Evolutionary conservation across 2,329 filamentous ascomycete genomes (phyloP), one percentile per base, ranked within the genome.

Genomic region (Alternaria tenuissima): DNA sequence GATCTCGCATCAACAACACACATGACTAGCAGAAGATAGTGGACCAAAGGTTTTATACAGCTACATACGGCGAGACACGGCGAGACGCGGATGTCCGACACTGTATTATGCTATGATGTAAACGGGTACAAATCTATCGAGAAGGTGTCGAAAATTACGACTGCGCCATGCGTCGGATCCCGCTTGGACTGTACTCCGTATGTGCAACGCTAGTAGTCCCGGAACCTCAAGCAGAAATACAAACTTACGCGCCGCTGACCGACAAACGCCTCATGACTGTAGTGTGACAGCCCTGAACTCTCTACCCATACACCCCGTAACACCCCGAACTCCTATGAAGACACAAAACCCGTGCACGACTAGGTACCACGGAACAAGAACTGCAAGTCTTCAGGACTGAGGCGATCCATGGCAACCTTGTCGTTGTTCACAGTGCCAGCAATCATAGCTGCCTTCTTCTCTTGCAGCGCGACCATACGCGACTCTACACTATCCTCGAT

Each of bases 381-480:
- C 79, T 97, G 92, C 86, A 99, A 91, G 76, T 99, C 95, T 77
- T 94, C 91, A 0, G 92, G 89, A 14, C 89, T 96, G 63, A 99
- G 82, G 57, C 93, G 94, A 76, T 98, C 93, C 87, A 98, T 92
- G 0, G 94, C 93, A 46, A 91, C 86, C 70, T 95, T 90, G 75
- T 98, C 94, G 43, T 92, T 91, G 78, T 98, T 97, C 78, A 99
- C 94, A 0, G 95, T 99, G 28, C 93, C 94, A 70, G 94, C 92
- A 74, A 99, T 99, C 92, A 99, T 94, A 75, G 91, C 94, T 1
- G 94, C 93, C 82, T 99, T 99, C 87, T 99, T 99, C 82, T 99
- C 95, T 78, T 99, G 95, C 26, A 99, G 86, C 67, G 95, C 84
- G 3, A 99, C 93, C 86, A 99, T 99, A 46, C 95, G 88, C 59